A percentile compares a stretch with the other conserved stretches of the same genome.
Evolutionary conservation across 139 green algal species (phyloP).

Genomic region (Chlorella sp.): DNA sequence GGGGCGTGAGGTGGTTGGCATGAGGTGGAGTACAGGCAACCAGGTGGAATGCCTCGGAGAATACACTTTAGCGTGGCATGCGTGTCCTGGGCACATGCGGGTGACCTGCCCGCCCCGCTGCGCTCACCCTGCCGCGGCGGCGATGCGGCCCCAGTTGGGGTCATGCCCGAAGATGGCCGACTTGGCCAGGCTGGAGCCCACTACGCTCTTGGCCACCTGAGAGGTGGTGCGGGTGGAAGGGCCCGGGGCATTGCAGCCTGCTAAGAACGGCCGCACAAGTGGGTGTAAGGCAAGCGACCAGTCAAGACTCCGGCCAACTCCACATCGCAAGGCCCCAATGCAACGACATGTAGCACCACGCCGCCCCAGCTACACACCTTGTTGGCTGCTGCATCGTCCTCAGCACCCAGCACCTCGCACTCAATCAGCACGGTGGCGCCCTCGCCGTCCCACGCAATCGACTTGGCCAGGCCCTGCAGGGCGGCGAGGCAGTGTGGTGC

Average conservation of each 20-base stretch:
- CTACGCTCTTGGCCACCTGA: slow-evolving; percentile 83
- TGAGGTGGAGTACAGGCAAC: too few relatives aligned
- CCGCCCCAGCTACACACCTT: slow-evolving; percentile 27
- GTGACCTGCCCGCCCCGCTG: too few relatives aligned
- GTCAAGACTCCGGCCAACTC: too few relatives aligned
- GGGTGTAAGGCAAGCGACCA: too few relatives aligned
- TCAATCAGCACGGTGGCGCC: slow-evolving; percentile 97
- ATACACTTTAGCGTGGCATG: too few relatives aligned
- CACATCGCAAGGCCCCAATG: too few relatives aligned
- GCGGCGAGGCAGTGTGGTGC: too few relatives aligned
- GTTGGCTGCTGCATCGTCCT: slow-evolving; percentile 57
- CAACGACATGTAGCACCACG: too few relatives aligned
- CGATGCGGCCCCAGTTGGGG: slow-evolving; percentile 99
- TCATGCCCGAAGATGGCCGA: slow-evolving; percentile 95
- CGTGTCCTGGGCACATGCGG: too few relatives aligned
- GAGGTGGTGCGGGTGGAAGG: background rate
- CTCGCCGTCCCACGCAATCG: slow-evolving; percentile 98
- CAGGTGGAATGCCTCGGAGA: background rate
- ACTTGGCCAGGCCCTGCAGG: slow-evolving; percentile 90
- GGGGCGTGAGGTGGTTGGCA: background rate
- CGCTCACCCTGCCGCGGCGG: slow-evolving; percentile 87
- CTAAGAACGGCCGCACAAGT: too few relatives aligned
- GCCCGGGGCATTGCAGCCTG: slow-evolving; percentile 47
- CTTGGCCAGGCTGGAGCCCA: slow-evolving; percentile 89
- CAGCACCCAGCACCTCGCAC: slow-evolving; percentile 65